Conservation (phyloP, 106 monocot species). For the Dendrobium catenatum region DNA sequence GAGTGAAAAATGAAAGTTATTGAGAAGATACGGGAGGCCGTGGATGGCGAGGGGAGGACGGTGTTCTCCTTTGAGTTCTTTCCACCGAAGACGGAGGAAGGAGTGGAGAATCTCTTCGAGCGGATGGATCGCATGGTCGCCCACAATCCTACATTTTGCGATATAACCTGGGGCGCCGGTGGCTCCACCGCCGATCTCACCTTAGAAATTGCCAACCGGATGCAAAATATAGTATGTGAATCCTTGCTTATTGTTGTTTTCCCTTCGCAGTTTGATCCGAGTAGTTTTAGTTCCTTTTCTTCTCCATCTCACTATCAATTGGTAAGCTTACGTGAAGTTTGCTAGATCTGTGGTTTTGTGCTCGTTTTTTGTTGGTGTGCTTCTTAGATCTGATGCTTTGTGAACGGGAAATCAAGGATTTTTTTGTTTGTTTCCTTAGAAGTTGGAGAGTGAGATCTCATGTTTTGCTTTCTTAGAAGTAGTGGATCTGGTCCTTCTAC, state of each 20-base stretch:
- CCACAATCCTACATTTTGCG: slow-evolving; percentile 82
- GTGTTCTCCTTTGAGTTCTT: slow-evolving; percentile 97
- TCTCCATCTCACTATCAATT: not conserved
- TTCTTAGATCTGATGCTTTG: not conserved
- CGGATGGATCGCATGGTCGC: slow-evolving; percentile 84
- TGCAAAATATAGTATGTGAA: slow-evolving; percentile 80
- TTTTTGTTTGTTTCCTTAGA: not conserved
- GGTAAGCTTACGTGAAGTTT: not conserved
- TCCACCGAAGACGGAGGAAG: slow-evolving; percentile 84
- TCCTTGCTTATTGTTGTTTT: not conserved
- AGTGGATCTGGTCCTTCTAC: not conserved
- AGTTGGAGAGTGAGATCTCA: not conserved
- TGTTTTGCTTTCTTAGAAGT: not conserved
- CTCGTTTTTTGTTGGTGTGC: not conserved
- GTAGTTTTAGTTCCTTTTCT: not conserved
- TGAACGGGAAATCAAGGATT: not conserved
- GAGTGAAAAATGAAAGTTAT: slow-evolving; percentile 72
- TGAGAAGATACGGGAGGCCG: slow-evolving; percentile 59
- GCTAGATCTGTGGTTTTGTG: slow-evolving; percentile 6
- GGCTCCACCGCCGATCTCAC: slow-evolving; percentile 88
- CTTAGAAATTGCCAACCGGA: slow-evolving; percentile 78
- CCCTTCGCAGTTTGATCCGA: not conserved
- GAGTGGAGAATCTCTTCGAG: slow-evolving; percentile 87
- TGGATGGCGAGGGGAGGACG: slow-evolving; percentile 42
- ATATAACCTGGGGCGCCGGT: slow-evolving; percentile 90